Percentiles rank a stretch among this genome's conserved stretches.
These are phyloP conservation scores for Wickerhamiella bombiphila DNA, from an alignment of 805 yeast species.

Conservation along the genomic window DNA sequence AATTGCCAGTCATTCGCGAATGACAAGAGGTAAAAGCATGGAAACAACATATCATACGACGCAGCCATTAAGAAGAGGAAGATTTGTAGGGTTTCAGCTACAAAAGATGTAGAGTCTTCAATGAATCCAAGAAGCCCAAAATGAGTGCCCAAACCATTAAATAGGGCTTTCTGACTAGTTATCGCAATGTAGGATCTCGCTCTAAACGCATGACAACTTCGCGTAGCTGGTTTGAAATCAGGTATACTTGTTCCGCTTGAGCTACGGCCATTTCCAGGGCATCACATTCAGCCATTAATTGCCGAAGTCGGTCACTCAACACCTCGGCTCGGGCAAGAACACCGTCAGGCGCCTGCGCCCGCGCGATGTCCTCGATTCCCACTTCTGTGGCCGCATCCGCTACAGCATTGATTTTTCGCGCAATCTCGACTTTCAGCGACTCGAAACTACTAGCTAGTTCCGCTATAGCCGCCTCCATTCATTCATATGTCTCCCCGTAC, in stretches of 20 bases:
- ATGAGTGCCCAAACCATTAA: too few species aligned
- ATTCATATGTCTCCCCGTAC: too few species aligned
- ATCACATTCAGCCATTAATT: conserved; percentile 3
- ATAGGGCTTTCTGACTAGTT: too few species aligned
- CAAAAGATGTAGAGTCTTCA: too few species aligned
- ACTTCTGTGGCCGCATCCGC: conserved; percentile 7
- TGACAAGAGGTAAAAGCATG: too few species aligned
- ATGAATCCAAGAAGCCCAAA: too few species aligned
- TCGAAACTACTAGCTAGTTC: conserved; percentile 9
- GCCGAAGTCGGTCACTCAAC: conserved; percentile 4
- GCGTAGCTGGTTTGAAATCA: conserved; percentile 13
- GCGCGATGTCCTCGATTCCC: conserved; percentile 7
- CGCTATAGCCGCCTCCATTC: too few species aligned
- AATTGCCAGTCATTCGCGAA: too few species aligned
- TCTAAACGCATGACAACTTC: conserved; percentile 8
- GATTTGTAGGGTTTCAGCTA: too few species aligned
- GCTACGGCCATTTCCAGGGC: conserved; percentile 5
- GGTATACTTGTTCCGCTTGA: conserved; percentile 13
- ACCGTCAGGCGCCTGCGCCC: conserved; percentile 7
- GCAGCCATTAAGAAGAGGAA: too few species aligned
- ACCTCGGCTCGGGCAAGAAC: conserved; percentile 8
- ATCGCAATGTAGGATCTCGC: not conserved
- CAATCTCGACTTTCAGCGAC: conserved; percentile 2
- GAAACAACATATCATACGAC: too few species aligned
- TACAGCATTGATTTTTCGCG: conserved; percentile 3